Conservation (phyloP, 495 filamentous ascomycete species). For the Bathelium albidoporum region DNA sequence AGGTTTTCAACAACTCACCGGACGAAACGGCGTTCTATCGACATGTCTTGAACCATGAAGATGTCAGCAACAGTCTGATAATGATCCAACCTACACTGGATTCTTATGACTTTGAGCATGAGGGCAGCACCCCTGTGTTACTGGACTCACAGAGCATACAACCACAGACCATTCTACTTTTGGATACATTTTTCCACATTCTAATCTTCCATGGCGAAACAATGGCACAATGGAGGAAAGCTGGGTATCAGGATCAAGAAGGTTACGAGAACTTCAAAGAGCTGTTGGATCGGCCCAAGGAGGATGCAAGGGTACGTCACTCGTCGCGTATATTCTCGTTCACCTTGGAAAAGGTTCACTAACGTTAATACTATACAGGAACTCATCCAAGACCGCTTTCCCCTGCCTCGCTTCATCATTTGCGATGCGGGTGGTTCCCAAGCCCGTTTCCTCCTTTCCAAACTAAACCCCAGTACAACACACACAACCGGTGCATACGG, state of each 20-base stretch:
- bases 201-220: slow-evolving; percentile 98
- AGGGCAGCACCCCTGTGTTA: slow-evolving; percentile 80
- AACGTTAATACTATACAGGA: slow-evolving; percentile 47
- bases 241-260: slow-evolving; percentile 95
- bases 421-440: slow-evolving; percentile 98
- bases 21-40: slow-evolving; percentile 98
- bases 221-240: slow-evolving; percentile 96
- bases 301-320: slow-evolving; percentile 79
- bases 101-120: slow-evolving; percentile 92
- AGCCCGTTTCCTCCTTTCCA: slow-evolving; percentile 92
- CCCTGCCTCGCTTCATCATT: slow-evolving; percentile 94
- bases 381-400: slow-evolving; percentile 94
- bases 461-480: slow-evolving; percentile 97
- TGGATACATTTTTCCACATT: slow-evolving; percentile 99
- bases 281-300: slow-evolving; percentile 89
- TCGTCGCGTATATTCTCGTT: neutral
- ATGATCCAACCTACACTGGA: slow-evolving; percentile 99
- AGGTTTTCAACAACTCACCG: slow-evolving; percentile 99
- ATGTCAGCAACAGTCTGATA: slow-evolving; percentile 90
- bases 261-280: slow-evolving; percentile 93
- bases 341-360: neutral
- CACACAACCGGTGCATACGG: slow-evolving; percentile 81
- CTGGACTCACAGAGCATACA: slow-evolving; percentile 95
- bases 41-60: slow-evolving; percentile 94
- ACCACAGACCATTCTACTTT: slow-evolving; percentile 82